phyloP scores from a whole-genome alignment of 768 basidiomycete genomes.

The Tremella yokohamensis region DNA sequence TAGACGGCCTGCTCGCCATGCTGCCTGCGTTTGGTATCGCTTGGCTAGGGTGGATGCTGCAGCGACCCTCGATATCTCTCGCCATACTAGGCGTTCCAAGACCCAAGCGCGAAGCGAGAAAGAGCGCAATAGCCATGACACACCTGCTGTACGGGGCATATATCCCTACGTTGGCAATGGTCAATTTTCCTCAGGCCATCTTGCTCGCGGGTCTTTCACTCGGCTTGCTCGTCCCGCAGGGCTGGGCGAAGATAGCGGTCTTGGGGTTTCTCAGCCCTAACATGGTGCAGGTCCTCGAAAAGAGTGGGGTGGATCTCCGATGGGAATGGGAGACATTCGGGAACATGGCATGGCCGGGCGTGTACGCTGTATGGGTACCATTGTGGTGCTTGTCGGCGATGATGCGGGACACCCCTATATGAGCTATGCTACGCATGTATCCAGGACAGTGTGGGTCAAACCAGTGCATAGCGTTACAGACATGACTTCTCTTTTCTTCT shows the following conservation, averaged over 20 bases:
- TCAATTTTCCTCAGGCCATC: conserved; percentile 88
- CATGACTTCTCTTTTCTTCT: too few relatives aligned
- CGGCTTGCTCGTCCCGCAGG: conserved; percentile 15
- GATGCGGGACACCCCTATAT: background rate
- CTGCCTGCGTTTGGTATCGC: conserved; percentile 18
- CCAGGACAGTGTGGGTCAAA: background rate
- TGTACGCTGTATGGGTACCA: conserved; percentile 33
- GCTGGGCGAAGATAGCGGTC: conserved; percentile 11
- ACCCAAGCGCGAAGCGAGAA: conserved; percentile 6
- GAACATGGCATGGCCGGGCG: conserved; percentile 33
- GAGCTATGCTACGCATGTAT: background rate
- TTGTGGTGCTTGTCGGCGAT: conserved; percentile 26
- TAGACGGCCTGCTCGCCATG: conserved; percentile 65
- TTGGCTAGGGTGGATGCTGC: conserved; percentile 52
- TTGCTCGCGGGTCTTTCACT: conserved; percentile 58
- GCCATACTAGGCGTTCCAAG: conserved; percentile 16
- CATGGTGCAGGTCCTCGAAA: background rate
- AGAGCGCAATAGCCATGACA: conserved; percentile 57
- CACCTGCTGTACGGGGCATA: conserved; percentile 80
- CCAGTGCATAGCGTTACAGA: background rate
- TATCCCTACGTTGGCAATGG: conserved; percentile 76
- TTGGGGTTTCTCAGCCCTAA: conserved; percentile 8
- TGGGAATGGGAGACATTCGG: conserved; percentile 27
- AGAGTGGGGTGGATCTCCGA: conserved; percentile 9
- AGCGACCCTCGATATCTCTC: conserved; percentile 14